A percentile compares a stretch with the other conserved stretches of the same genome.
Evolutionary conservation across 805 yeast genomes (phyloP).

Genomic region (Saccharomyces mikatae): DNA sequence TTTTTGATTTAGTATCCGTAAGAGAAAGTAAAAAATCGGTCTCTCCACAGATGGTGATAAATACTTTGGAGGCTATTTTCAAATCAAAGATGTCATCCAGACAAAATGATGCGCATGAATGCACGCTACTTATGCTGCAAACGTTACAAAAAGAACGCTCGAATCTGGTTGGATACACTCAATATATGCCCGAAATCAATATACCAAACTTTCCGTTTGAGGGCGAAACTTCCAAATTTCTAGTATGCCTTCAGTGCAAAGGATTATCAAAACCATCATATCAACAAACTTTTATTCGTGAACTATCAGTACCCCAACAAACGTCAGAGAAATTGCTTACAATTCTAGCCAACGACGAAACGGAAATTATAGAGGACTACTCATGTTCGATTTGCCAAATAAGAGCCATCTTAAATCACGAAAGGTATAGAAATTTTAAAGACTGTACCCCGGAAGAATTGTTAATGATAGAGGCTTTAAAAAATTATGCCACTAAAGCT

Average conservation of each 20-base stretch:
- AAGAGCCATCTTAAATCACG: slow-evolving; percentile 34
- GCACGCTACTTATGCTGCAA: slow-evolving; percentile 73
- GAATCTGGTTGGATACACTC: slow-evolving; percentile 32
- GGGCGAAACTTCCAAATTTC: slow-evolving; percentile 57
- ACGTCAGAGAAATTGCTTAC: slow-evolving; percentile 40
- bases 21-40: slow-evolving; percentile 44
- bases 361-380: slow-evolving; percentile 69
- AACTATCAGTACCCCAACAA: slow-evolving; percentile 64
- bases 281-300: slow-evolving; percentile 60
- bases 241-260: slow-evolving; percentile 64
- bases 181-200: slow-evolving; percentile 9
- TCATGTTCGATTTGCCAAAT: slow-evolving; percentile 70
- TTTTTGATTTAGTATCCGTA: slow-evolving; percentile 52
- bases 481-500: slow-evolving; percentile 31
- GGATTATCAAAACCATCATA: slow-evolving; percentile 49
- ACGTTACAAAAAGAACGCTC: slow-evolving; percentile 62
- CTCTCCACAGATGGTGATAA: slow-evolving; percentile 74
- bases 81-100: slow-evolving; percentile 65
- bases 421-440: slow-evolving; percentile 15
- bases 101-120: slow-evolving; percentile 95
- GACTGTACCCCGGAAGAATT: slow-evolving; percentile 17
- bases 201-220: slow-evolving; percentile 67
- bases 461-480: slow-evolving; percentile 30
- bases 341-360: slow-evolving; percentile 48
- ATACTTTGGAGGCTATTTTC: slow-evolving; percentile 62